phyloP scores from a whole-genome alignment of 495 filamentous ascomycete genomes.

The Penicillium bovifimosum region DNA sequence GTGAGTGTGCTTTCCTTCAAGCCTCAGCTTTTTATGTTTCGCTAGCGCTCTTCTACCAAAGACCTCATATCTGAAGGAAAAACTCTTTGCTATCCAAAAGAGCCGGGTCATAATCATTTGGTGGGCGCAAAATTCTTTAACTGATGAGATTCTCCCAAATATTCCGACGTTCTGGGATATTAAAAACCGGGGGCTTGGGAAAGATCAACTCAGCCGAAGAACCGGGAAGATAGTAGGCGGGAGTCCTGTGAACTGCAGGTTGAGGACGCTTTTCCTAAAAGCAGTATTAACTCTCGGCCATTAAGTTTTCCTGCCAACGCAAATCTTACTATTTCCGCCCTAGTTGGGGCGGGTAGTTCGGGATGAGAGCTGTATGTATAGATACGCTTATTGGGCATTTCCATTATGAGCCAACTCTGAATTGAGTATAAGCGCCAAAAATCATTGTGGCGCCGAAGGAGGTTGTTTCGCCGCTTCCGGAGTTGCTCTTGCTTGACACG shows the following conservation, averaged over 20 bases:
- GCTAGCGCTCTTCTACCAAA: too few relatives aligned
- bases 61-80: too few relatives aligned
- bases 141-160: too few relatives aligned
- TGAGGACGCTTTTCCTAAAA: not conserved
- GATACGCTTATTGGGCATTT: slow-evolving; percentile 12
- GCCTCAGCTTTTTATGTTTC: too few relatives aligned
- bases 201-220: not conserved
- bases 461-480: slow-evolving; percentile 12
- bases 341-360: slow-evolving; percentile 1
- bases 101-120: too few relatives aligned
- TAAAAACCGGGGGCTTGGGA: not conserved
- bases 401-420: slow-evolving; percentile 5
- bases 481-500: slow-evolving; percentile 13
- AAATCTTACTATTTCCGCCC: not conserved
- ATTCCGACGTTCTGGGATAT: not conserved
- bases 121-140: too few relatives aligned
- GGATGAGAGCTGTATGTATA: slow-evolving; percentile 12
- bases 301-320: not conserved
- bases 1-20: too few relatives aligned
- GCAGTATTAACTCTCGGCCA: not conserved
- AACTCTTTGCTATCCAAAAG: too few relatives aligned
- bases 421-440: slow-evolving; percentile 12
- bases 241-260: slow-evolving; percentile 25
- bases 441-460: slow-evolving; percentile 9
- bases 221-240: slow-evolving; percentile 28